A percentile compares a stretch with the other conserved stretches of the same genome.
Conservation (phyloP, 139 green algal genomes). For the Marvania coccoides region DNA sequence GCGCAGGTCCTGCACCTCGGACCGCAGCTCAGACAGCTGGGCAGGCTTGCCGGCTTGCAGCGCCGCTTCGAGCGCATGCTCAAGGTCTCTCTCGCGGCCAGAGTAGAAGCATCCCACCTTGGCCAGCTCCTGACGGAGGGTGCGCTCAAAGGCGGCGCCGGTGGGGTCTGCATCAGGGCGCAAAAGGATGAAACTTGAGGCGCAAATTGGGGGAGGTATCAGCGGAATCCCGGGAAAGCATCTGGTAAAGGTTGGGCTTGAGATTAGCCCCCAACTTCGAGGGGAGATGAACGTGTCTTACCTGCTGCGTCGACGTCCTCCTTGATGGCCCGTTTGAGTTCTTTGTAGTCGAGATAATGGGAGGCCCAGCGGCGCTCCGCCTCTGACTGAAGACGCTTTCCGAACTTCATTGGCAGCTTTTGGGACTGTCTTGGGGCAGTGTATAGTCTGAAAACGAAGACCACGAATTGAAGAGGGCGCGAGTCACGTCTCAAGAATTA, state of each 20-base stretch:
- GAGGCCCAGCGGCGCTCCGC: conserved; percentile 21
- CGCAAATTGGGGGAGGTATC: not conserved
- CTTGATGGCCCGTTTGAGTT: conserved; percentile 57
- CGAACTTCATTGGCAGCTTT: conserved; percentile 50
- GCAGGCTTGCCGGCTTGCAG: not conserved
- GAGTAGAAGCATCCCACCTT: conserved; percentile 56
- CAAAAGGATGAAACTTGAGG: too few relatives aligned
- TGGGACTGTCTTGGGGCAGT: not conserved
- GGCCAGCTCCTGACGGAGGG: conserved; percentile 41
- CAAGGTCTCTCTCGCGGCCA: conserved; percentile 39
- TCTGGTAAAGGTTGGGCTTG: not conserved
- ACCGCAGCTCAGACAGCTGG: conserved; percentile 3
- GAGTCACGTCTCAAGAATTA: not conserved
- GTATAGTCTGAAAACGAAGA: not conserved
- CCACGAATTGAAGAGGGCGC: not conserved
- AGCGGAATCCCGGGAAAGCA: too few relatives aligned
- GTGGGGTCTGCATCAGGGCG: conserved; percentile 28
- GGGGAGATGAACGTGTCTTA: not conserved
- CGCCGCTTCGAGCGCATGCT: not conserved
- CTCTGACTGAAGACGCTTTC: conserved; percentile 49
- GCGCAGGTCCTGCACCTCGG: conserved; percentile 34
- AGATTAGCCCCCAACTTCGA: not conserved
- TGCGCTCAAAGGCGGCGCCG: conserved; percentile 34
- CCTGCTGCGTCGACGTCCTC: conserved; percentile 38
- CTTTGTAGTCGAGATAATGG: conserved; percentile 60